Base-by-base conservation (phyloP, 202 grass and related monocot genomes). In the Panicum hallii region DNA sequence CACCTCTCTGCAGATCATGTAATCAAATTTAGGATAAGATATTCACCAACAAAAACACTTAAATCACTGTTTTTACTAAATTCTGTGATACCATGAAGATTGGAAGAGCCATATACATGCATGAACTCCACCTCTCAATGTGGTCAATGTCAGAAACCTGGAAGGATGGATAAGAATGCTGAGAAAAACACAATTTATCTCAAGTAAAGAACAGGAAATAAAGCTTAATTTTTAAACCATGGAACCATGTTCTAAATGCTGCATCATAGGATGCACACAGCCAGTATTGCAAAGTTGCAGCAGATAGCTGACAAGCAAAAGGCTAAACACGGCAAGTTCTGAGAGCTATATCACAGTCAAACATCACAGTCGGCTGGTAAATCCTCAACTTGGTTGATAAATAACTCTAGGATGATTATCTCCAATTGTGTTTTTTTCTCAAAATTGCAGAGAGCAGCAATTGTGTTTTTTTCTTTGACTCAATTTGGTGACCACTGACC, bases 61-160 rank as follows among this genome's bases (percentile, higher is more conserved):
- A 54, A 54, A 19, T 50, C 32, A 72, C 32, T 72, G 0, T 32
- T 63, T 63, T 79, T 11, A 75, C 45, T 62, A 70, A 68, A 86
- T 67, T 62, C 19, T 20, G 44, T 63, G 53, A 82, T 97, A 99
- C 97, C 87, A 82, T 92, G 85, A 96, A 99, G 88, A 99, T 88
- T 44, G 97, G 91, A 90, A 93, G 79, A 85, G 93, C 97, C 97
- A 99, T 99, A 85, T 89, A 91, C 93, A 99, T 97, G 91, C 97
- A 99, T 74, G 97, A 97, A 77, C 83, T 94, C 82, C 88, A 93
- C 85, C 97, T 92, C 80, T 94, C 91, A 2, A 99, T 93, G 58
- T 99, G 97, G 22, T 99, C 97, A 41, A 91, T 63, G 87, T 99
- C 93, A 74, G 86, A 88, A 85, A 94, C 97, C 97, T 99, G 88